phyloP scores from a whole-genome alignment of 106 monocot species.

The Dioscorea zingiberensis region DNA sequence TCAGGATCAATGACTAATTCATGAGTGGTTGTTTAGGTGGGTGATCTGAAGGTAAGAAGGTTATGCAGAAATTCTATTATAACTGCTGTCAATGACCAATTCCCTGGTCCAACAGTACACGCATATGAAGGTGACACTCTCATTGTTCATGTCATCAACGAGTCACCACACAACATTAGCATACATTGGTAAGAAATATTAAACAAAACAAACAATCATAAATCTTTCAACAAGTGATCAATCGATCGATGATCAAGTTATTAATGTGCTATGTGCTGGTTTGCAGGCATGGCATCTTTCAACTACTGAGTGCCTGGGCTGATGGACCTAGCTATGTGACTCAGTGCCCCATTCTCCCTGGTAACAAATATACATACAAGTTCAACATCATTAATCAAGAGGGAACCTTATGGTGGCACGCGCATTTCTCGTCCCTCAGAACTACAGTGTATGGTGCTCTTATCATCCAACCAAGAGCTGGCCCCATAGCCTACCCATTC shows the following conservation, averaged over 20 bases:
- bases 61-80: slow-evolving; percentile 12
- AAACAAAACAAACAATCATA: background rate
- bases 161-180: slow-evolving; percentile 18
- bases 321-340: slow-evolving; percentile 70
- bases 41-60: slow-evolving; percentile 7
- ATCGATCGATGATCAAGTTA: background rate
- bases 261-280: no score
- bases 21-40: slow-evolving; percentile 5
- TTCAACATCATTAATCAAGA: slow-evolving; percentile 59
- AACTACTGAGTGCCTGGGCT: slow-evolving; percentile 48
- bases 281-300: slow-evolving; percentile 73
- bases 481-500: slow-evolving; percentile 39
- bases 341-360: slow-evolving; percentile 68
- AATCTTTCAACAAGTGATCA: background rate
- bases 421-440: slow-evolving; percentile 57
- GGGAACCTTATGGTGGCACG: slow-evolving; percentile 92
- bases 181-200: slow-evolving; percentile 20
- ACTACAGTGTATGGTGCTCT: slow-evolving; percentile 70
- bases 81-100: slow-evolving; percentile 16
- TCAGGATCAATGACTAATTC: no score
- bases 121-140: slow-evolving; percentile 20
- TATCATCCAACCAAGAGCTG: slow-evolving; percentile 40
- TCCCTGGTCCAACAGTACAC: slow-evolving; percentile 19
- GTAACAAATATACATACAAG: slow-evolving; percentile 53
- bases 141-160: slow-evolving; percentile 21